Evolutionary conservation across 139 green algal genomes (phyloP).

Genomic region (Yamagishiella unicocca): DNA sequence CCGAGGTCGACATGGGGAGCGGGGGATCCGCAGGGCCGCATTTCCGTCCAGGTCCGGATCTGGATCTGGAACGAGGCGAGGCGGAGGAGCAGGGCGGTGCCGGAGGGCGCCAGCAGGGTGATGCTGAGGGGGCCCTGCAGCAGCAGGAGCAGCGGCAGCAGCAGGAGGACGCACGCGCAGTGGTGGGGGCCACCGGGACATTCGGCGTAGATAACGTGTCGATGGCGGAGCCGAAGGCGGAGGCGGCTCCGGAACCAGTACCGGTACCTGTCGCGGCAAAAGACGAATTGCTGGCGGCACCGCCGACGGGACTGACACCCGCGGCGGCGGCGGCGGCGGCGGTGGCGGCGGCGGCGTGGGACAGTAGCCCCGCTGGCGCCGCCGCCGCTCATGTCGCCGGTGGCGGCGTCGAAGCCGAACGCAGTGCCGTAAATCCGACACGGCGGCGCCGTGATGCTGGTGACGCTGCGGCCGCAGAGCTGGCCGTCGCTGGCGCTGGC

Average conservation of each 20-base stretch:
- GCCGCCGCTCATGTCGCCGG: background rate
- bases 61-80: no score
- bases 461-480: background rate
- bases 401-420: background rate
- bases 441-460: background rate
- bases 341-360: background rate
- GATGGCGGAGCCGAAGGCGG: background rate
- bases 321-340: background rate
- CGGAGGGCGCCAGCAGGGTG: no score
- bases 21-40: background rate
- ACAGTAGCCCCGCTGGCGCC: background rate
- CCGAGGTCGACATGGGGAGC: background rate
- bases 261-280: background rate
- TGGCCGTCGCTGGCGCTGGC: background rate
- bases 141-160: no score
- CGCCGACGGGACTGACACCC: background rate
- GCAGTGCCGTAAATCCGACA: background rate
- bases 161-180: no score
- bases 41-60: no score
- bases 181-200: no score
- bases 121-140: no score
- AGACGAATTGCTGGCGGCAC: background rate
- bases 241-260: background rate
- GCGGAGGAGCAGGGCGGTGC: no score
- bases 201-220: no score